These are phyloP conservation scores for Porphyrellus cyaneotinctus DNA, from an alignment of 768 basidiomycete species.

Conservation along the genomic window DNA sequence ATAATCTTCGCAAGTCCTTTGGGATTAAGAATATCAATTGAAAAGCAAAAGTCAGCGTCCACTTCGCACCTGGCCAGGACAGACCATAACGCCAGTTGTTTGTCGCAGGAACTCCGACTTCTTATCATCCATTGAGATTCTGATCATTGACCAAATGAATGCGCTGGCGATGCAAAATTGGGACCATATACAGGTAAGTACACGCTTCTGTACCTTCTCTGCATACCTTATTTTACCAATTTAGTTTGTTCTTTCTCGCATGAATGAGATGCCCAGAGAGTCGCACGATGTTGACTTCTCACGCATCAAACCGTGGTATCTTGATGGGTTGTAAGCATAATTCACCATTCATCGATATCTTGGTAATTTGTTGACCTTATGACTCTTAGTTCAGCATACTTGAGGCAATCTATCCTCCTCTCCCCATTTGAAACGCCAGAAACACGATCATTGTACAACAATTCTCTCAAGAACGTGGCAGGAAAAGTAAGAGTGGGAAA, in stretches of 20 bases:
- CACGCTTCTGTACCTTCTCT: neutral
- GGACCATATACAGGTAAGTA: conserved; percentile 88
- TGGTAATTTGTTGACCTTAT: neutral
- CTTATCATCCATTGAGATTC: conserved; percentile 86
- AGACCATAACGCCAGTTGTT: neutral
- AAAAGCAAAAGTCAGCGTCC: conserved; percentile 83
- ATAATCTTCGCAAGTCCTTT: conserved; percentile 91
- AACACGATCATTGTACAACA: conserved; percentile 73
- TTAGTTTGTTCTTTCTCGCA: conserved; percentile 78
- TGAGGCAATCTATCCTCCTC: conserved; percentile 87
- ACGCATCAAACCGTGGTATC: conserved; percentile 95
- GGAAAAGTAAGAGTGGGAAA: conserved; percentile 76
- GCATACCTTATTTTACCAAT: neutral
- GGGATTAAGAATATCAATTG: conserved; percentile 85
- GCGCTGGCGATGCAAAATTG: conserved; percentile 97
- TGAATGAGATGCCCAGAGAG: conserved; percentile 90
- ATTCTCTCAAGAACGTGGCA: conserved; percentile 72
- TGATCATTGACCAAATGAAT: conserved; percentile 91
- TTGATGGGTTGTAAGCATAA: conserved; percentile 82
- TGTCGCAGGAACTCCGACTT: conserved; percentile 76
- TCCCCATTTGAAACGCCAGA: conserved; percentile 90
- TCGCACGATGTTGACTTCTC: conserved; percentile 95
- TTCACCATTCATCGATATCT: conserved; percentile 69
- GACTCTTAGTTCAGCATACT: conserved; percentile 61
- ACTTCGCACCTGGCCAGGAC: neutral